Evolutionary conservation across 1,284 basidiomycete genomes (phyloP).

Genomic region (Entoloma clypeatum): DNA sequence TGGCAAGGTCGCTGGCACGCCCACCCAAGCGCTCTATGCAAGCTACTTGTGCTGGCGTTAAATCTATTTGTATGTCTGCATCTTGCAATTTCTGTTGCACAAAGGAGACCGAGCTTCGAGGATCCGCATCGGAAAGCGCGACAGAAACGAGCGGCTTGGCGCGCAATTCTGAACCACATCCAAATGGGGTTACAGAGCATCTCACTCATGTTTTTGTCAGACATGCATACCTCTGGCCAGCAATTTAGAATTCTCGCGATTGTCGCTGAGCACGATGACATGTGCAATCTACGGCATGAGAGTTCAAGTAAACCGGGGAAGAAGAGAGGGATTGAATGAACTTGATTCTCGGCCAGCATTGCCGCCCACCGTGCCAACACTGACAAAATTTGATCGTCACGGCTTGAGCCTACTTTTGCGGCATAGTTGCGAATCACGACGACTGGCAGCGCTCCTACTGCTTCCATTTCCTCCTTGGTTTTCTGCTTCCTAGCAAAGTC

Average conservation of each 20-base stretch:
- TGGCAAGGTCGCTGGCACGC: slow-evolving; percentile 82
- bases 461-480: slow-evolving; percentile 41
- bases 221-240: slow-evolving; percentile 76
- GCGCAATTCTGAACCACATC: no score
- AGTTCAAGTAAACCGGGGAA: background rate
- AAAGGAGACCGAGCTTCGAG: slow-evolving; percentile 74
- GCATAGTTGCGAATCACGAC: slow-evolving; percentile 82
- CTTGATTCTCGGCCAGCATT: slow-evolving; percentile 74
- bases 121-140: slow-evolving; percentile 82
- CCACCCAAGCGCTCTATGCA: slow-evolving; percentile 79
- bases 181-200: no score
- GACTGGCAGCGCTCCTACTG: slow-evolving; percentile 71
- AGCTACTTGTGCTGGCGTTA: slow-evolving; percentile 49
- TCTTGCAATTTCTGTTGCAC: slow-evolving; percentile 79
- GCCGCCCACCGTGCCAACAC: slow-evolving; percentile 88
- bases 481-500: slow-evolving; percentile 21
- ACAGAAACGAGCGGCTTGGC: slow-evolving; percentile 83
- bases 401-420: slow-evolving; percentile 56
- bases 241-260: slow-evolving; percentile 81
- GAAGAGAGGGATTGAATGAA: slow-evolving; percentile 27
- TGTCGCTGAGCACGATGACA: slow-evolving; percentile 89
- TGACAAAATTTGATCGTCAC: slow-evolving; percentile 71
- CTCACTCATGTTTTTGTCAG: no score
- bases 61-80: slow-evolving; percentile 46
- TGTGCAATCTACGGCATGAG: slow-evolving; percentile 64